These are phyloP conservation scores for Gremmenia infestans DNA, from an alignment of 2,329 filamentous ascomycete species.

Conservation along the genomic window DNA sequence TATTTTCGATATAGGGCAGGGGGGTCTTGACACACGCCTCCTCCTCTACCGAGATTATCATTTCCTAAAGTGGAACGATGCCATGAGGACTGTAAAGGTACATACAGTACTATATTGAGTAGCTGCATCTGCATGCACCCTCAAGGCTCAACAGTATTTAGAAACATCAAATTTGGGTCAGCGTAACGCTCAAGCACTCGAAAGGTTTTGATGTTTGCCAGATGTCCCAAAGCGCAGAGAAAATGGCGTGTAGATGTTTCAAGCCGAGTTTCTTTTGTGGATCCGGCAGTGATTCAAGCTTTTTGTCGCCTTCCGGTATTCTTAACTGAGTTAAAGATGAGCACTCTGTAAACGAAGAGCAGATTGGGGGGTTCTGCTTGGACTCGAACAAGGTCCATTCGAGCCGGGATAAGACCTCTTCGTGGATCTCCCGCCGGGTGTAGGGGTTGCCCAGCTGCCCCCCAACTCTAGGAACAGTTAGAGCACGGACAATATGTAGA, in stretches of 20 bases:
- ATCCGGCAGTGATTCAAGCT: background rate
- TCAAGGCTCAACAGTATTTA: background rate
- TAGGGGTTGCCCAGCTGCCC: too few species aligned
- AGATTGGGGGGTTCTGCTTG: background rate
- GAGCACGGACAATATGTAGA: background rate
- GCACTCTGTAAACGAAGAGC: too few species aligned
- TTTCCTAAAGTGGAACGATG: background rate
- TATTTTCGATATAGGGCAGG: background rate
- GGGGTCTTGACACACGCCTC: background rate
- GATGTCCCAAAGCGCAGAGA: background rate
- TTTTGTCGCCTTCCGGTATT: background rate
- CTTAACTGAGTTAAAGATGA: background rate
- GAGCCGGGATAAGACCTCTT: background rate
- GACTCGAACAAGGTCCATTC: background rate
- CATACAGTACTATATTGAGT: background rate
- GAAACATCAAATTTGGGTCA: background rate
- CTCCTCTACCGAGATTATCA: background rate
- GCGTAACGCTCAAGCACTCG: background rate
- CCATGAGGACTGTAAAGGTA: background rate
- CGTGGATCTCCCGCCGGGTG: background rate
- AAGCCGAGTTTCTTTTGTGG: background rate
- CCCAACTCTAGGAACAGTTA: too few species aligned
- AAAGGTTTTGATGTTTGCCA: too few species aligned
- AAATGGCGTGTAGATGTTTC: background rate
- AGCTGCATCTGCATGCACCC: background rate